A percentile compares a stretch with the other conserved stretches of the same genome.
Evolutionary conservation across 2,329 filamentous ascomycete species (phyloP).

Genomic region (Fusarium praegraminearum): DNA sequence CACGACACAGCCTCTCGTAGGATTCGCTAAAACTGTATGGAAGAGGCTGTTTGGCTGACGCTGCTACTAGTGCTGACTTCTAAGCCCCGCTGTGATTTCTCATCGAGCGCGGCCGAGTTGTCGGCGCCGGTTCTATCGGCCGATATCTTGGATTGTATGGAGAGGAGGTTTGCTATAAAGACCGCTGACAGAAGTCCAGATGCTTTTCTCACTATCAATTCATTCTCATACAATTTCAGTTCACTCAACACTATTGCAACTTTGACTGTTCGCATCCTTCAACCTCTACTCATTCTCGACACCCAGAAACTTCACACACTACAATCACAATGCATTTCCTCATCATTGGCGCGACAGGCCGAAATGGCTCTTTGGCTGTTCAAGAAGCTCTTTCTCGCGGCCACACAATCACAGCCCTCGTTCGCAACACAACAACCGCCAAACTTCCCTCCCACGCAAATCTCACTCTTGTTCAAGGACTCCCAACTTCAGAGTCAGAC

Average conservation of each 20-base stretch:
- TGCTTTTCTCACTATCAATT: rapidly evolving
- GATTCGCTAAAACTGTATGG: neutral
- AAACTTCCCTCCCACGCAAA: conserved; percentile 7
- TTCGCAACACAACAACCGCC: conserved; percentile 9
- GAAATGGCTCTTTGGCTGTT: conserved; percentile 27
- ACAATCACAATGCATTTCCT: conserved; percentile 26
- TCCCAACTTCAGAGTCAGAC: conserved; percentile 24
- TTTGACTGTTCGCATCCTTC: neutral
- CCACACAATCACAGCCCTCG: conserved; percentile 26
- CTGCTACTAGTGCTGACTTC: conserved; percentile 5
- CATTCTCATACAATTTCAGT: neutral
- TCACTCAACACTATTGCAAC: neutral
- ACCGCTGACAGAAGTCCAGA: neutral
- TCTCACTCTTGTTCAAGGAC: conserved; percentile 22
- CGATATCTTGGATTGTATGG: neutral
- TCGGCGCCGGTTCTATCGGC: conserved; percentile 11
- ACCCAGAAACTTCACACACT: neutral
- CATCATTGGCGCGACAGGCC: conserved; percentile 33
- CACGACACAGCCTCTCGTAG: neutral
- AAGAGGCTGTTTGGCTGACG: neutral
- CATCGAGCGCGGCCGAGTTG: neutral
- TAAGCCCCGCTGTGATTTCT: neutral
- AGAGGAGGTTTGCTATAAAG: conserved; percentile 16
- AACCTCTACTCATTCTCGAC: neutral
- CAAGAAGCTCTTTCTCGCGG: conserved; percentile 21